Evolutionary conservation across 805 yeast species (phyloP).

Genomic region (Wickerhamiella qilinensis): DNA sequence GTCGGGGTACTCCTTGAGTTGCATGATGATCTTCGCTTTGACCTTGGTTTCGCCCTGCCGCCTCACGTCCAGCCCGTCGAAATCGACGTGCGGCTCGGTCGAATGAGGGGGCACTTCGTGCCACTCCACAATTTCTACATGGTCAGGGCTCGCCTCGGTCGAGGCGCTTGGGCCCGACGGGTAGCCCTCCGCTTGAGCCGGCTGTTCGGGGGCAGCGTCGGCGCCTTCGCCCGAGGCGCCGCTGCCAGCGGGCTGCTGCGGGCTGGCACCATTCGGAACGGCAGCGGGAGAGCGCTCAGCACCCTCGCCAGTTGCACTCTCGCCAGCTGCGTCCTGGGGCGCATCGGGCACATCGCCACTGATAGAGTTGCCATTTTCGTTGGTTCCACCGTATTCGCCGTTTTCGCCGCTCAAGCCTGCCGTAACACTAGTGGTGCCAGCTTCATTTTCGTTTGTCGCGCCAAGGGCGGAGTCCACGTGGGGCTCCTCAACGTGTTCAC

Average conservation of each 20-base stretch:
- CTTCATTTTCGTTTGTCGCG: slow-evolving; percentile 14
- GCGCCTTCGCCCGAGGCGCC: slow-evolving; percentile 1
- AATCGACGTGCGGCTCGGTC: slow-evolving; percentile 29
- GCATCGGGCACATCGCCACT: not conserved
- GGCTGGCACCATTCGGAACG: not conserved
- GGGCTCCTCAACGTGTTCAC: slow-evolving; percentile 1
- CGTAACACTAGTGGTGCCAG: slow-evolving; percentile 1
- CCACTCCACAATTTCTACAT: slow-evolving; percentile 69
- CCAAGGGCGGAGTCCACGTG: no score
- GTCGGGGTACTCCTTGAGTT: slow-evolving; percentile 62
- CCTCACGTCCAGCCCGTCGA: slow-evolving; percentile 81
- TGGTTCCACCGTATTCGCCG: not conserved
- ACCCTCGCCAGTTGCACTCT: not conserved
- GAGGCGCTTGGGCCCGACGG: not conserved
- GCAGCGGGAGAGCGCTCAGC: not conserved
- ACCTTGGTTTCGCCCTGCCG: slow-evolving; percentile 58
- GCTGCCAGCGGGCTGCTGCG: not conserved
- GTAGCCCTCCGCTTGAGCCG: not conserved
- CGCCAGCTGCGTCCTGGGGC: not conserved
- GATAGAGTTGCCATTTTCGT: not conserved
- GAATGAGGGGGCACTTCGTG: slow-evolving; percentile 33
- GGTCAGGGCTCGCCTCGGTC: no score
- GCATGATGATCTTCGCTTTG: slow-evolving; percentile 56
- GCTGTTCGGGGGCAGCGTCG: slow-evolving; percentile 1
- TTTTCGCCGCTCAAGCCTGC: slow-evolving; percentile 8